Base-by-base conservation (phyloP, 495 filamentous ascomycete genomes). In the Pseudevernia furfuracea region DNA sequence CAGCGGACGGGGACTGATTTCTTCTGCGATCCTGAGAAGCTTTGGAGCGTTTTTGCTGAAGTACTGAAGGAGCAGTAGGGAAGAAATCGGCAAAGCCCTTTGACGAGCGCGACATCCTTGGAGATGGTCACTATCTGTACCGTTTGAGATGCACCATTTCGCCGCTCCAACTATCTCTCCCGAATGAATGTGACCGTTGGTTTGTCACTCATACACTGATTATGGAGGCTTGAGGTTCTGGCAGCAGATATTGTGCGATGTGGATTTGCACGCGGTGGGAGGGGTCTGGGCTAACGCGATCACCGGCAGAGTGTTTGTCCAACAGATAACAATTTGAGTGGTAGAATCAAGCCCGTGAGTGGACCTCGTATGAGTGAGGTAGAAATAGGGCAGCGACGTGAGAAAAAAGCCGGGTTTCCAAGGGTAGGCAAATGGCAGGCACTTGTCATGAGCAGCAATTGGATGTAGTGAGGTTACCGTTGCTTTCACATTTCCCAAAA, bases 81-180 rank as follows among this genome's bases (percentile, higher is more conserved):
- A 95, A 96, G 81, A 91, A 95, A 76, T 91, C 85, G 74, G 89
- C 89, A 84, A 90, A 94, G 73, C 89, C 85, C 80, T 89, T 88
- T 70, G 85, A 81, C 71, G 88, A 85, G 80, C 87, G 88, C 83
- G 90, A 89, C 89, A 90, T 91, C 63, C 66, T 81, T 74, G 34
- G 56, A 39, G 34, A 59, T 49, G 28, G 38, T 48, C 43, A 37
- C 59, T 66, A 66, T 43, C 64, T 66, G 32, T 53, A 10, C 48
- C 64, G 23, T 57, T 57, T 66, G 17, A 66, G 53, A 66, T 66
- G 48, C 49, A 66, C 64, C 64, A 66, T 66, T 53, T 62, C 64
- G 64, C 43, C 64, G 17, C 64, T 53, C 39, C 34, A 58, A n/a
- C 30, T 59, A 49, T 14, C 32, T 34, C 43, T 36, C 23, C 30